phyloP scores from a whole-genome alignment of 257 asterid genomes.

The Mitragyna speciosa region DNA sequence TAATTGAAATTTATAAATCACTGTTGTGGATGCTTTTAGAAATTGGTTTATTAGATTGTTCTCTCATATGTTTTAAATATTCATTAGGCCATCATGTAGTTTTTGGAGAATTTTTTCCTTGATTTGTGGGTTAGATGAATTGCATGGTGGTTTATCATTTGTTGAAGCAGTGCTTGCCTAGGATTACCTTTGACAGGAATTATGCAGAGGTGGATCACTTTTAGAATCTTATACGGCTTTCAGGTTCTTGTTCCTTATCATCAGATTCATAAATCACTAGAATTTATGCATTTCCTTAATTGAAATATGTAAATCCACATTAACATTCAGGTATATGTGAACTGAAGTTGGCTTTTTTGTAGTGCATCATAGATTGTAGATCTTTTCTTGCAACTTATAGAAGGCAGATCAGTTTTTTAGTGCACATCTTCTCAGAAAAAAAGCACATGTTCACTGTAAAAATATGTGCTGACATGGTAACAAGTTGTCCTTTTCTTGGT shows the following conservation, averaged over 20 bases:
- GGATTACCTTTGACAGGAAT: neutral
- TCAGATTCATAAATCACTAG: neutral
- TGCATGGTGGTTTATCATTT: neutral
- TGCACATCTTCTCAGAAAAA: neutral
- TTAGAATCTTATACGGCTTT: neutral
- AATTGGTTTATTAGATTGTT: neutral
- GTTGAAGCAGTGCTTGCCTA: neutral
- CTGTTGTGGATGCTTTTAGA: neutral
- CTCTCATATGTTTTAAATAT: neutral
- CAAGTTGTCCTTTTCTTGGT: neutral
- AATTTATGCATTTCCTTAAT: neutral
- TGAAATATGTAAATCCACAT: neutral
- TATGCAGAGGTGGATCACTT: neutral
- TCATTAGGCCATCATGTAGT: neutral
- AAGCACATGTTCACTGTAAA: neutral
- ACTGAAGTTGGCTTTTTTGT: neutral
- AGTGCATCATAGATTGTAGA: neutral
- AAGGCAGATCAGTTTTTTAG: neutral
- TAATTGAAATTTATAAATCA: neutral
- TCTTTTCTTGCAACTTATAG: neutral
- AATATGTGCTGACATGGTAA: neutral
- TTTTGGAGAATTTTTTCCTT: neutral
- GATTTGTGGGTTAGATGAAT: neutral
- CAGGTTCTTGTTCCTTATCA: neutral
- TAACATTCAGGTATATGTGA: neutral